Percentiles rank a stretch among this genome's conserved stretches.
Conservation (phyloP, 1,284 basidiomycete genomes). For the Exsudoporus floridanus region DNA sequence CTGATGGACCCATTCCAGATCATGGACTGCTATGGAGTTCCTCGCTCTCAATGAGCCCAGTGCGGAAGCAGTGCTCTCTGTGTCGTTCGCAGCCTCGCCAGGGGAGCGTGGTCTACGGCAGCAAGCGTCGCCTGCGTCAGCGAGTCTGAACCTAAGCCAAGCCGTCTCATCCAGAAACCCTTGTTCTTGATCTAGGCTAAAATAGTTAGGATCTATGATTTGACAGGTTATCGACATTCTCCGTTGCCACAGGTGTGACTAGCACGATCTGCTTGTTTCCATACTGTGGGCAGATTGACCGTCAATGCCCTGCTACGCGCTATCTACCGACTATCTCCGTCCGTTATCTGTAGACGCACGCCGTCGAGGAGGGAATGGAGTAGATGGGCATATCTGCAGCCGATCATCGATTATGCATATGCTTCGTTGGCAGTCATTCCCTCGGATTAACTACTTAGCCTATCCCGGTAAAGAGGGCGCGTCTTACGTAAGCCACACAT, state of each 20-base stretch:
- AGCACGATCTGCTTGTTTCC: neutral
- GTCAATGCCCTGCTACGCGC: neutral
- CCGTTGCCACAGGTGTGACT: neutral
- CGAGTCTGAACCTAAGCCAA: neutral
- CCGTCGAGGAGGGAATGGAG: neutral
- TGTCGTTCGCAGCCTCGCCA: neutral
- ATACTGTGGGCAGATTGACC: neutral
- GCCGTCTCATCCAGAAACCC: conserved; percentile 4
- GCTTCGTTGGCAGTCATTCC: neutral
- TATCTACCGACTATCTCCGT: neutral
- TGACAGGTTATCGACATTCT: neutral
- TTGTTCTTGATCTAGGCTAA: conserved; percentile 6
- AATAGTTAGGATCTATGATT: neutral
- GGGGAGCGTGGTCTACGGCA: neutral
- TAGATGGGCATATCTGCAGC: neutral
- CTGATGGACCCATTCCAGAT: neutral
- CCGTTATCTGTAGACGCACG: neutral
- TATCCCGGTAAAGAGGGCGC: neutral
- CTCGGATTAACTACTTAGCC: conserved; percentile 6
- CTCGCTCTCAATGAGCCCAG: neutral
- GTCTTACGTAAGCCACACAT: neutral
- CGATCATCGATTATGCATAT: conserved; percentile 7
- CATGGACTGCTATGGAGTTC: neutral
- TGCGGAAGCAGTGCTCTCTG: neutral
- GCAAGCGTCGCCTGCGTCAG: neutral